phyloP scores from a whole-genome alignment of 139 green algal species.

The Coccomyxa sp. region DNA sequence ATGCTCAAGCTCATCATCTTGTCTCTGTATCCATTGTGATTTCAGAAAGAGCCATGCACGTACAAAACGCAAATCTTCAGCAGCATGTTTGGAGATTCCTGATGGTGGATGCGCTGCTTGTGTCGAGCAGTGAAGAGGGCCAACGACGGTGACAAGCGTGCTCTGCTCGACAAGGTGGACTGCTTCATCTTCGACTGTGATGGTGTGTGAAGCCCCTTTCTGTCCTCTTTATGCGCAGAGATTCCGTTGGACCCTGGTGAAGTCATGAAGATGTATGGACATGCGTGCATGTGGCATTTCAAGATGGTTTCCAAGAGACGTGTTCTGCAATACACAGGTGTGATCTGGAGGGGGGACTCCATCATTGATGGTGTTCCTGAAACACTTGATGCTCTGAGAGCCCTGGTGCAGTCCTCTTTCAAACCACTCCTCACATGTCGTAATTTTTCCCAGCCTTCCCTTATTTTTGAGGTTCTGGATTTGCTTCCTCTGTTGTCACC shows the following conservation, averaged over 20 bases:
- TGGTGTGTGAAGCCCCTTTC: slow-evolving; percentile 44
- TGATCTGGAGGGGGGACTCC: slow-evolving; percentile 96
- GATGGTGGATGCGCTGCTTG: background rate
- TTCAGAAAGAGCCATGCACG: too few relatives aligned
- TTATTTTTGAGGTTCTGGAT: too few relatives aligned
- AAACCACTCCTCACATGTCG: background rate
- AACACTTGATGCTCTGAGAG: slow-evolving; percentile 88
- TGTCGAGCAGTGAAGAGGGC: slow-evolving; percentile 23
- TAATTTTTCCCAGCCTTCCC: background rate
- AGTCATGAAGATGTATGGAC: too few relatives aligned
- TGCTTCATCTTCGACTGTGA: slow-evolving; percentile 99
- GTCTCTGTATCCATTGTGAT: too few relatives aligned
- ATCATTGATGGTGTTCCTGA: slow-evolving; percentile 96
- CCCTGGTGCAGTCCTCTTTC: slow-evolving; percentile 44
- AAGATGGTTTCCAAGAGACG: too few relatives aligned
- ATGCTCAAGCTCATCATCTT: too few relatives aligned
- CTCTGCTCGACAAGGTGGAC: slow-evolving; percentile 83
- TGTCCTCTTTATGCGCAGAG: too few relatives aligned
- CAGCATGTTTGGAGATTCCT: too few relatives aligned
- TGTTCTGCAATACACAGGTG: slow-evolving; percentile 40
- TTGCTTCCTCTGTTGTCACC: too few relatives aligned
- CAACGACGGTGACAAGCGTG: slow-evolving; percentile 59
- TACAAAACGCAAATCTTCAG: too few relatives aligned
- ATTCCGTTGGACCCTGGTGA: too few relatives aligned
- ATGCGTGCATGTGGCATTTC: background rate